Evolutionary conservation across 1,139 yeast genomes (phyloP), one percentile per base, ranked within the genome.

Genomic region (Saccharomyces hybrid): DNA sequence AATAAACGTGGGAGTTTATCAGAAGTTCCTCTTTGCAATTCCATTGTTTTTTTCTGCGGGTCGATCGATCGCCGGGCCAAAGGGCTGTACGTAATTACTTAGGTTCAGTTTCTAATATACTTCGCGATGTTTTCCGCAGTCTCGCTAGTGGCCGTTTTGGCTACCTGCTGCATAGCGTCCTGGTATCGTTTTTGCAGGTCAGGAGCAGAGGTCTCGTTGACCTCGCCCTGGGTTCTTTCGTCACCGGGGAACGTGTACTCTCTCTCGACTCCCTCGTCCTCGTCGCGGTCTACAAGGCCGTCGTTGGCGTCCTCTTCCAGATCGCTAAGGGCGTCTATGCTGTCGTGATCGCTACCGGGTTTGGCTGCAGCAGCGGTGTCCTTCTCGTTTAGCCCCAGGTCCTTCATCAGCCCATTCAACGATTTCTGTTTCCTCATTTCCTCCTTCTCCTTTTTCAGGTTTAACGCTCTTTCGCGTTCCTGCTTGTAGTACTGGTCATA

Each of bases 401-500:
- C 99, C 59, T 83, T 83, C 86, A 93, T 87, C 61, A 95, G 75
- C 57, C 82, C 78, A 48, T 80, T 77, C 64, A 95, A 74, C 26
- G 86, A 85, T 60, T 82, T 79, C 41, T 88, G 84, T 71, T 89
- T 90, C 64, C 85, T 78, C 64, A 77, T 75, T 67, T 84, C 82
- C 62, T 87, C 95, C 54, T 82, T 83, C 53, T 84, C 85, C 61
- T 86, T 89, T 66, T 89, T 88, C 61, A 87, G 82, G 68, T 85
- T 81, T 57, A 87, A 68, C 27, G 93, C 82, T 63, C 88, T 76
- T 55, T 93, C 97, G 63, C 97, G 80, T 71, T 95, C 99, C 2
- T 85, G 83, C 65, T 83, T 83, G 69, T 93, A 95, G 65, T 76
- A 91, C 56, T 83, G 82, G 57, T 90, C 83, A 71, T 86, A 95